These are phyloP conservation scores for Polygonum maritimum DNA, from an alignment of 148 eudicot species.

Conservation along the genomic window DNA sequence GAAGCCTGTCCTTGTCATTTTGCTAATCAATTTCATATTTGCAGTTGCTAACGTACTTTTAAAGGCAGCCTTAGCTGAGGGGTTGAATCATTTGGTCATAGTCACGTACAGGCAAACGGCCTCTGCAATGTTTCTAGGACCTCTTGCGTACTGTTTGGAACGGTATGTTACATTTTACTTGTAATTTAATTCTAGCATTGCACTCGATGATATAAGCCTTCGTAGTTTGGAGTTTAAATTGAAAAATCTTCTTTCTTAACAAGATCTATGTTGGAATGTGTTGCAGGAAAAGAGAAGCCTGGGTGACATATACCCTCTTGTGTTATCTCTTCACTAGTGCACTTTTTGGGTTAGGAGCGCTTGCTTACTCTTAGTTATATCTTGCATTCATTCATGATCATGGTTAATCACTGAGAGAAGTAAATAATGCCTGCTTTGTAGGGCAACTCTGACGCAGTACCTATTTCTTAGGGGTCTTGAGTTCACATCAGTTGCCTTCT, in stretches of 20 bases:
- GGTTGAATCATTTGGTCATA: slow-evolving; percentile 34
- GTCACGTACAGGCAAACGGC: slow-evolving; percentile 31
- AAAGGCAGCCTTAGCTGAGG: slow-evolving; percentile 22
- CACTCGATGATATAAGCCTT: too few relatives aligned
- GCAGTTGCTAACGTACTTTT: slow-evolving; percentile 26
- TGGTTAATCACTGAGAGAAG: background rate
- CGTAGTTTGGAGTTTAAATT: background rate
- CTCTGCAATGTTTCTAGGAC: slow-evolving; percentile 28
- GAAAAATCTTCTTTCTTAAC: background rate
- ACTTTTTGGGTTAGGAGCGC: slow-evolving; percentile 37
- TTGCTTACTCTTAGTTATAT: background rate
- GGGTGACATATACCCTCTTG: slow-evolving; percentile 34
- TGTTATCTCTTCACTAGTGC: slow-evolving; percentile 58
- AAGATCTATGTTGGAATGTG: slow-evolving; percentile 1
- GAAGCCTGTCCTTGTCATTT: slow-evolving; percentile 28
- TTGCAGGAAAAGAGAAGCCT: slow-evolving; percentile 51
- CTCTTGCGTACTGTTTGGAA: slow-evolving; percentile 50
- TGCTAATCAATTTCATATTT: slow-evolving; percentile 21
- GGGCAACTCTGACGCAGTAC: slow-evolving; percentile 61
- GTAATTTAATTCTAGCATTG: background rate
- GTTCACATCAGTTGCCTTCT: slow-evolving; percentile 53
- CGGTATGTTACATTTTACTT: slow-evolving; percentile 27
- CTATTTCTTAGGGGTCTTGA: slow-evolving; percentile 49
- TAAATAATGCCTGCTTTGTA: slow-evolving; percentile 21
- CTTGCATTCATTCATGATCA: background rate